Evolutionary conservation across 306 rosid species (phyloP), one percentile per base, ranked within the genome.

Genomic region (Lagenaria siceraria): DNA sequence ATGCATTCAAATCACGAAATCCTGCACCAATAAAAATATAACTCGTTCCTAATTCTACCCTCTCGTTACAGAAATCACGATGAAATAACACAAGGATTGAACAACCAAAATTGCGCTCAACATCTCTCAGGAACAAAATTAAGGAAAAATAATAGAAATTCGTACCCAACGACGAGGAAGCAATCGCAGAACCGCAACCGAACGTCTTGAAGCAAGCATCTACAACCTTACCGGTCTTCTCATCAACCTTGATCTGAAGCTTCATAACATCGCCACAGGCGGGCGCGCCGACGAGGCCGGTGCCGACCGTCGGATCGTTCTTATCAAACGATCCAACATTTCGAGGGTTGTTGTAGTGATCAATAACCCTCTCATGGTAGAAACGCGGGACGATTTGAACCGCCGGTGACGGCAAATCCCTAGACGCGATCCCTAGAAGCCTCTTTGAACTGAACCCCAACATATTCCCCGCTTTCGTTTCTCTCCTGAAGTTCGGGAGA

Each of bases 211-310:
- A 93, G 74, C 93, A 82, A 33, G 98, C 98, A 33, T 93, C 98
- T 6, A 86, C 87, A 56, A 93, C 90, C 83, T 93, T 88, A 1
- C 97, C 98, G 38, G 90, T 89, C 43, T 81, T 31, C 10, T 90
- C 92, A 31, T 91, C 98, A 10, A 93, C 89, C 92, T 85, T 93
- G 55, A 93, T 93, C 86, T 93, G 98, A 4, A 93, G 96, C 80
- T 93, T 93, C 98, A 93, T 93, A 43, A 93, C 97, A 69, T 91
- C 97, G 61, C 97, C 98, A 72, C 98, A 93, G 8, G 98, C 96
- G 0, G 97, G 97, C 0, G 97, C 97, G 10, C 96, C 97, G 27
- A 93, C 98, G 79, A 93, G 84, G 10, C 97, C 98, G 2, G 98
- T 93, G 2, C 98, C 98, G 24, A 93, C 93, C 69, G 78, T 60